Percentiles rank a stretch among this genome's conserved stretches.
Evolutionary conservation across 148 eudicot species (phyloP).

Genomic region (Amaranthus palmeri): DNA sequence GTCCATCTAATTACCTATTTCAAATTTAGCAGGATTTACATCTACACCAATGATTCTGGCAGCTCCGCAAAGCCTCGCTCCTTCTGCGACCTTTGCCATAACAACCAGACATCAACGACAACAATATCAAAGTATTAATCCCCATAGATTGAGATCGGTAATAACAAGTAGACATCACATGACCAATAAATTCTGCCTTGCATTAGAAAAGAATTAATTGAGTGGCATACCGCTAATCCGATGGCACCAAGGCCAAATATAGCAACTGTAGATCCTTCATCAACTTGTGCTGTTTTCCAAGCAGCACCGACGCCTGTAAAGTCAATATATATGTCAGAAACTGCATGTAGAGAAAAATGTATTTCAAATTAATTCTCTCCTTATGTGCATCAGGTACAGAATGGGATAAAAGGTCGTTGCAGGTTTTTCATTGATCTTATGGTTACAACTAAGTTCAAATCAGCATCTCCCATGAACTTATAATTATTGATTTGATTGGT

Average conservation of each 20-base stretch:
- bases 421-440: too few relatives aligned
- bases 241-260: conserved; percentile 87
- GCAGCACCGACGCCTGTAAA: conserved; percentile 85
- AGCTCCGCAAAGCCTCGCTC: conserved; percentile 87
- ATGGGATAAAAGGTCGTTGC: too few relatives aligned
- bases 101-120: background rate
- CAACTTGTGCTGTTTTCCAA: conserved; percentile 72
- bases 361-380: too few relatives aligned
- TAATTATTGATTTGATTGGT: too few relatives aligned
- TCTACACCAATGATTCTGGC: conserved; percentile 83
- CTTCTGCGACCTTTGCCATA: conserved; percentile 76
- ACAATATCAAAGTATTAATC: too few relatives aligned
- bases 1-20: conserved; percentile 34
- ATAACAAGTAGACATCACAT: too few relatives aligned
- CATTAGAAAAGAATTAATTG: background rate
- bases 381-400: too few relatives aligned
- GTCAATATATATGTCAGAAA: conserved; percentile 4
- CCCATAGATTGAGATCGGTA: too few relatives aligned
- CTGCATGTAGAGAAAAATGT: background rate
- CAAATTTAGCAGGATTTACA: conserved; percentile 65
- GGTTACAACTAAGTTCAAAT: too few relatives aligned
- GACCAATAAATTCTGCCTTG: background rate
- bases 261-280: conserved; percentile 79
- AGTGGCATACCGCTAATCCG: conserved; percentile 68
- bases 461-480: too few relatives aligned